Evolutionary conservation across 345 rosid species (phyloP).

Genomic region (Acer yangbiense): DNA sequence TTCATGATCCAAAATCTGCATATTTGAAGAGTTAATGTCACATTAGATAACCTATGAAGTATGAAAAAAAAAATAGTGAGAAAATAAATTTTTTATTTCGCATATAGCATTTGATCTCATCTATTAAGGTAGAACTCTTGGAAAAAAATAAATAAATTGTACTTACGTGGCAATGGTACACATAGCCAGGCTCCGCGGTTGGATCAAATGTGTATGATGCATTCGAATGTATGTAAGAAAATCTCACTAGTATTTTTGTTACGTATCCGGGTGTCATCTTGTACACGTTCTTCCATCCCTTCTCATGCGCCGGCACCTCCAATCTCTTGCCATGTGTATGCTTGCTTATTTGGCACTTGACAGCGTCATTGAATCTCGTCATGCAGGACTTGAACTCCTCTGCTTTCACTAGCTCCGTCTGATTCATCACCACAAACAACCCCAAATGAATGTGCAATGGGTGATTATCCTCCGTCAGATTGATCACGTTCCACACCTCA

Average conservation of each 20-base stretch:
- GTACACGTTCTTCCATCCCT: slow-evolving; percentile 96
- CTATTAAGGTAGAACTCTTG: too few species aligned
- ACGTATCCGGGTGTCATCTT: slow-evolving; percentile 74
- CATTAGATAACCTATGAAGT: not conserved
- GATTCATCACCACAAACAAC: slow-evolving; percentile 69
- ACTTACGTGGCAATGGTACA: slow-evolving; percentile 96
- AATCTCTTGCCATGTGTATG: slow-evolving; percentile 58
- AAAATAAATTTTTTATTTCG: too few species aligned
- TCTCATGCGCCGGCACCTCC: slow-evolving; percentile 61
- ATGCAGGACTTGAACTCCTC: slow-evolving; percentile 71
- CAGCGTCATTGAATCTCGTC: slow-evolving; percentile 61
- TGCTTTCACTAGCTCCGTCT: slow-evolving; percentile 40
- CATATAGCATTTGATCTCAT: too few species aligned
- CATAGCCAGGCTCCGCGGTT: slow-evolving; percentile 81
- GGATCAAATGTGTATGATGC: slow-evolving; percentile 71
- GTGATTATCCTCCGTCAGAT: slow-evolving; percentile 85
- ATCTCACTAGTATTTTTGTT: slow-evolving; percentile 63
- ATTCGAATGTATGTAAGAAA: slow-evolving; percentile 69
- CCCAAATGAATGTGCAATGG: slow-evolving; percentile 92
- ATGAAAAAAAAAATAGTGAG: too few species aligned
- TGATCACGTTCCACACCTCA: slow-evolving; percentile 90
- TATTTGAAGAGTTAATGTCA: not conserved
- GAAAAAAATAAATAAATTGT: too few species aligned
- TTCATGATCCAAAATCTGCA: slow-evolving; percentile 93
- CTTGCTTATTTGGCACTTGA: slow-evolving; percentile 51